Conservation (phyloP, 2,329 filamentous ascomycete species). For the Colletotrichum lentis region DNA sequence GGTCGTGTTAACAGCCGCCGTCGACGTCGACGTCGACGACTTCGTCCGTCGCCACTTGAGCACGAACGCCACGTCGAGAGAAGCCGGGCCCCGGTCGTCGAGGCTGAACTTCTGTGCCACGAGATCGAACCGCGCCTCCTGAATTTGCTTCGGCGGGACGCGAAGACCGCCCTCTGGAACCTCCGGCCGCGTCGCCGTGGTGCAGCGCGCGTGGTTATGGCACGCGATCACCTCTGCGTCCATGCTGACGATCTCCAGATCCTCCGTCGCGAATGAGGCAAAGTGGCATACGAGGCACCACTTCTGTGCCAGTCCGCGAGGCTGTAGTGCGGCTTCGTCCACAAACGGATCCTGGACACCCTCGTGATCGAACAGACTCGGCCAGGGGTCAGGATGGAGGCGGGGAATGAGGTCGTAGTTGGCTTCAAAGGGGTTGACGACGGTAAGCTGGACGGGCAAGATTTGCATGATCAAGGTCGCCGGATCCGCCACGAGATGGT, state of each 20-base stretch:
- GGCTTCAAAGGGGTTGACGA: constrained; percentile 88
- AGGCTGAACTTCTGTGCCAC: constrained; percentile 78
- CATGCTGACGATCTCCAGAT: constrained; percentile 70
- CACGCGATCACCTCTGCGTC: constrained; percentile 68
- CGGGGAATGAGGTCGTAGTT: constrained; percentile 87
- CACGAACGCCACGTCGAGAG: constrained; percentile 76
- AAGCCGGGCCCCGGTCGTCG: constrained; percentile 80
- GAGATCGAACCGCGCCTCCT: constrained; percentile 76
- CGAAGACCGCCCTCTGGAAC: constrained; percentile 54
- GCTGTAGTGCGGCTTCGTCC: constrained; percentile 43
- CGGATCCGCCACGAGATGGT: constrained; percentile 80
- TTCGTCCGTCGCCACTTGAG: constrained; percentile 77
- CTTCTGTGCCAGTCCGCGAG: constrained; percentile 75
- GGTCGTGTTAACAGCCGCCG: constrained; percentile 63
- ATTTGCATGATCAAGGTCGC: constrained; percentile 83
- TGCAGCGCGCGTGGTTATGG: constrained; percentile 70
- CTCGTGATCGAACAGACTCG: constrained; percentile 79
- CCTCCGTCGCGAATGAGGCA: constrained; percentile 79
- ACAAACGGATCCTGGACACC: constrained; percentile 50
- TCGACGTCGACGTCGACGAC: constrained; percentile 18
- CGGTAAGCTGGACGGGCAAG: constrained; percentile 71
- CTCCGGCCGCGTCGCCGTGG: constrained; percentile 50
- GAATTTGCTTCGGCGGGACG: constrained; percentile 72
- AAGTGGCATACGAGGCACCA: constrained; percentile 81
- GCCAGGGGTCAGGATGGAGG: constrained; percentile 82